Percentiles rank a stretch among this genome's conserved stretches.
These are phyloP conservation scores for Diutina rugosa DNA, from an alignment of 1,139 yeast genomes.

Conservation along the genomic window DNA sequence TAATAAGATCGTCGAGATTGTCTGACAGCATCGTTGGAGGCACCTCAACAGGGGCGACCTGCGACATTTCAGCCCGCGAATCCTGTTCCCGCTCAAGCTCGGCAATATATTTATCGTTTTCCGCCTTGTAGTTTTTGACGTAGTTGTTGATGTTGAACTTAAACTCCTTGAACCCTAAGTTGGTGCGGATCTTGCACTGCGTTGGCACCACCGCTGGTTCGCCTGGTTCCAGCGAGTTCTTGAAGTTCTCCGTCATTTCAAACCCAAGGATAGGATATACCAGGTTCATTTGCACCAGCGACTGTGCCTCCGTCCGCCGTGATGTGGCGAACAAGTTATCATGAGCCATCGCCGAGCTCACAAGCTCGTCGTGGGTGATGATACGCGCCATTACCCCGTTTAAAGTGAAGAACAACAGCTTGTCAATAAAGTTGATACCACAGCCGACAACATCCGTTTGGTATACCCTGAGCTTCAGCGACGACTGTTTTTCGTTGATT, in stretches of 20 bases:
- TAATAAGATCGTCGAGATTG: conserved; percentile 35
- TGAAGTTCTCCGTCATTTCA: not conserved
- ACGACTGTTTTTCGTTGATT: not conserved
- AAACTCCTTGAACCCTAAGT: conserved; percentile 56
- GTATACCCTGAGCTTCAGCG: not conserved
- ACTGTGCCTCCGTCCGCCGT: not conserved
- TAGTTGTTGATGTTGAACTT: conserved; percentile 60
- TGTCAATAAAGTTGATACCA: conserved; percentile 61
- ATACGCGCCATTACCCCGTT: conserved; percentile 5
- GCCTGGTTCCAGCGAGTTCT: conserved; percentile 15
- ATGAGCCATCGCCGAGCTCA: not conserved
- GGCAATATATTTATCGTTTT: not conserved
- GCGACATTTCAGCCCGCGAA: not conserved
- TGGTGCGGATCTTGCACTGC: conserved; percentile 31
- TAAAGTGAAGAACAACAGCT: conserved; percentile 47
- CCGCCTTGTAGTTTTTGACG: conserved; percentile 29
- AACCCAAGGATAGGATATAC: not conserved
- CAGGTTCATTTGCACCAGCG: not conserved
- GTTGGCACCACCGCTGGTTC: not conserved
- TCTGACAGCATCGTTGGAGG: not conserved
- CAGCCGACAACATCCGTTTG: conserved; percentile 60
- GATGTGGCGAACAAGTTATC: not conserved
- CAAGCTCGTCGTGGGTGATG: not conserved
- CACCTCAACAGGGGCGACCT: not conserved
- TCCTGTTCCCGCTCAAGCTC: not conserved